Conservation (phyloP, 257 asterid species). For the Solanum habrochaites region DNA sequence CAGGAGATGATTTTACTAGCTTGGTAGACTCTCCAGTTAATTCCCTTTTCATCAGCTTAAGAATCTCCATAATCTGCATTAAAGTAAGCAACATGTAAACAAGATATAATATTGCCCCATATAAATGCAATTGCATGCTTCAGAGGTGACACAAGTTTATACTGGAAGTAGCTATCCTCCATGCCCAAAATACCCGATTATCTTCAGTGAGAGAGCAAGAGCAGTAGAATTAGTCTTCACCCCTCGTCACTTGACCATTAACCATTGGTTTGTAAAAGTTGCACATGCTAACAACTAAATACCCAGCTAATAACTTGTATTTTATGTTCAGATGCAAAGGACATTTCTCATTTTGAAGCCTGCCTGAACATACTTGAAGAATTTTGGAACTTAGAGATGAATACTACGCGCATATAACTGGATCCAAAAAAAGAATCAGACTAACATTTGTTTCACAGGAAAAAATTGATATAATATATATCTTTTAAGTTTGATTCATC, state of each 20-base stretch:
- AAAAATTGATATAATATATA: background rate
- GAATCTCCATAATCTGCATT: slow-evolving; percentile 66
- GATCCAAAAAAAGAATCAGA: background rate
- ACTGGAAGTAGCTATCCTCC: background rate
- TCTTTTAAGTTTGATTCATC: slow-evolving; percentile 9
- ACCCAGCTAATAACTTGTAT: background rate
- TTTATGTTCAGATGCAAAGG: background rate
- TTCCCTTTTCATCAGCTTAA: slow-evolving; percentile 72
- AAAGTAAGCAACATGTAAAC: background rate
- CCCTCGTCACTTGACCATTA: background rate
- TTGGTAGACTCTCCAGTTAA: slow-evolving; percentile 60
- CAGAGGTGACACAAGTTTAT: background rate
- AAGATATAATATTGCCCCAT: background rate
- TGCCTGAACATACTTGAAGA: background rate
- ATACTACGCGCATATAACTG: background rate
- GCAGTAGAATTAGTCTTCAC: background rate
- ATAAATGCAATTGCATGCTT: background rate
- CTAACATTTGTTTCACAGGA: background rate
- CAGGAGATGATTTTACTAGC: slow-evolving; percentile 10
- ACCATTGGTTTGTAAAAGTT: background rate
- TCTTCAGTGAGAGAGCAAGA: background rate
- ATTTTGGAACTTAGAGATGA: background rate
- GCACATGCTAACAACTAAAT: background rate
- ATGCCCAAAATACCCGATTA: background rate
- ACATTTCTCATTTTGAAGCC: background rate